Conservation (phyloP, 2,329 filamentous ascomycete species). For the Colletotrichum melonis region DNA sequence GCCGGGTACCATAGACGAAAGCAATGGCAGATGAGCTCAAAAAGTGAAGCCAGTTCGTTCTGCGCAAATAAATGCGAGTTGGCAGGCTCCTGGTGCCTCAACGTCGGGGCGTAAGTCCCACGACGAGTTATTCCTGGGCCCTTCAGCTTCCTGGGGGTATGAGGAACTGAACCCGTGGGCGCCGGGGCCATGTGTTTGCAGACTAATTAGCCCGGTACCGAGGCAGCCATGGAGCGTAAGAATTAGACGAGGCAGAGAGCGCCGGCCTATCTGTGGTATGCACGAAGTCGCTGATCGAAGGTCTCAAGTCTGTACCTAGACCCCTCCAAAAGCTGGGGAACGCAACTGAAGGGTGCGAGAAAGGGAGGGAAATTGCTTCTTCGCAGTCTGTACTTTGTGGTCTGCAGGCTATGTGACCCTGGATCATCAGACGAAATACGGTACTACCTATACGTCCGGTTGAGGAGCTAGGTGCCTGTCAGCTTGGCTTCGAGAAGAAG, state of each 20-base stretch:
- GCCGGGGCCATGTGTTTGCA: neutral
- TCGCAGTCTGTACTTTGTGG: neutral
- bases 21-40: neutral
- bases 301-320: neutral
- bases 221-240: neutral
- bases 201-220: neutral
- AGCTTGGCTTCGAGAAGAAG: conserved; percentile 27
- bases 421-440: conserved; percentile 8
- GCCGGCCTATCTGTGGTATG: neutral
- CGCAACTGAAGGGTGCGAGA: neutral
- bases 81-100: neutral
- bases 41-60: neutral
- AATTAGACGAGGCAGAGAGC: neutral
- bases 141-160: neutral
- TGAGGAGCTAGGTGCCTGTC: neutral
- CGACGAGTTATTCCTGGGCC: neutral
- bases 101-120: neutral
- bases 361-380: conserved; percentile 10
- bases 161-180: neutral
- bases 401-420: neutral
- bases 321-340: neutral
- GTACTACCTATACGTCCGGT: neutral
- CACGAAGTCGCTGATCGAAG: neutral
- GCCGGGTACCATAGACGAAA: neutral
- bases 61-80: neutral